These are phyloP conservation scores for Tieghemostelium lacteum DNA, from an alignment of 78 protist genomes.

Conservation along the genomic window DNA sequence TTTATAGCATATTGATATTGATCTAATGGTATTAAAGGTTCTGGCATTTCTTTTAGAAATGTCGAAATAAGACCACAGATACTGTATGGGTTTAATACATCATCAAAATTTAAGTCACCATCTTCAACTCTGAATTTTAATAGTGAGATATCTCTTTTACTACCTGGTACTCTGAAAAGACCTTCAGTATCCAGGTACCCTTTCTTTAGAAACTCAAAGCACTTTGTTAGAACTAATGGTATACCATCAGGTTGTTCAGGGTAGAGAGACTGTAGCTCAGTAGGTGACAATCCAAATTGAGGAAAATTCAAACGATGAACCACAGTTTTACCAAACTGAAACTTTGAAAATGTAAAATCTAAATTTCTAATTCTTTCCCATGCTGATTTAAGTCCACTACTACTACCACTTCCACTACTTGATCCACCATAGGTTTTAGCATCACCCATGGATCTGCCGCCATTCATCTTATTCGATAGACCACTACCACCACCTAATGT, in stretches of 20 bases:
- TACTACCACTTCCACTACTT: background rate
- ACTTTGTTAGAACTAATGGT: constrained; percentile 55
- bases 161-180: constrained; percentile 66
- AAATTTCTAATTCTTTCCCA: constrained; percentile 60
- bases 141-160: constrained; percentile 60
- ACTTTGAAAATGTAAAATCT: constrained; percentile 71
- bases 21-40: constrained; percentile 64
- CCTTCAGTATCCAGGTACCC: constrained; percentile 58
- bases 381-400: constrained; percentile 27
- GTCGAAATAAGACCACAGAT: constrained; percentile 75
- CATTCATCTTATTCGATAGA: background rate
- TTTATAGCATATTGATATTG: constrained; percentile 31
- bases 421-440: background rate
- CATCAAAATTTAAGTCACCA: constrained; percentile 51
- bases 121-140: constrained; percentile 65
- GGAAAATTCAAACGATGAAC: constrained; percentile 73
- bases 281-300: constrained; percentile 61
- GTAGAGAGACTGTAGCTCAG: constrained; percentile 52
- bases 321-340: constrained; percentile 50
- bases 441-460: background rate
- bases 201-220: constrained; percentile 34
- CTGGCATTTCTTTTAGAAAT: constrained; percentile 65
- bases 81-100: constrained; percentile 53
- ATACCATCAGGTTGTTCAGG: constrained; percentile 71
- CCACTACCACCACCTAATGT: constrained; percentile 29